Evolutionary conservation across 2,329 filamentous ascomycete genomes (phyloP).

Genomic region (Neonectria punicea): DNA sequence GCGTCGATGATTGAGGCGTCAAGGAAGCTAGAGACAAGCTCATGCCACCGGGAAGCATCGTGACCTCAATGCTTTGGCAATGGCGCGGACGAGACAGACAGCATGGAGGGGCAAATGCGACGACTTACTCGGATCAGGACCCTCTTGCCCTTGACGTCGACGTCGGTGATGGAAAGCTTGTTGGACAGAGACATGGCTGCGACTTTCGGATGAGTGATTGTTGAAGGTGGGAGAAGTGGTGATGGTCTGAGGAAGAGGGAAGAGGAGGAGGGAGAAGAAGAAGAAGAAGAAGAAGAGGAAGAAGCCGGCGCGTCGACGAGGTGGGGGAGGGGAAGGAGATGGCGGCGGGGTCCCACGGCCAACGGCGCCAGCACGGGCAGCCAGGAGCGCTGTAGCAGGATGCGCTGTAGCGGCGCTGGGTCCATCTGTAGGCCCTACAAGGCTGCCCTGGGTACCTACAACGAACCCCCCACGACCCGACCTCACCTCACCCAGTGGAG

Average conservation of each 20-base stretch:
- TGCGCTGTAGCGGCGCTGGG: too few relatives aligned
- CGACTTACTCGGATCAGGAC: slow-evolving; percentile 91
- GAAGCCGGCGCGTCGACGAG: slow-evolving; percentile 3
- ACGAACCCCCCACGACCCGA: neutral
- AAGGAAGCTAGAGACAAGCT: neutral
- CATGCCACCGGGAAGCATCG: neutral
- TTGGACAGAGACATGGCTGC: slow-evolving; percentile 92
- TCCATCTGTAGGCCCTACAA: too few relatives aligned
- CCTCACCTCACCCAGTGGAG: neutral
- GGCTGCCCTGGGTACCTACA: neutral
- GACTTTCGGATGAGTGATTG: slow-evolving; percentile 15
- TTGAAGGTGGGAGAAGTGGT: neutral
- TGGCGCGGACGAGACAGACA: slow-evolving; percentile 19
- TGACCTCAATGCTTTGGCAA: neutral
- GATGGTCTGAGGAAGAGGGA: slow-evolving; percentile 23
- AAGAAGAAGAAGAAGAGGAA: slow-evolving; percentile 35
- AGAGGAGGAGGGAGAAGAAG: slow-evolving; percentile 32
- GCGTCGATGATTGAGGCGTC: neutral
- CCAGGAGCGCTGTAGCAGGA: too few relatives aligned
- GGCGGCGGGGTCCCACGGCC: slow-evolving; percentile 15
- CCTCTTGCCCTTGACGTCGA: slow-evolving; percentile 97
- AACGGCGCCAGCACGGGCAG: slow-evolving; percentile 9
- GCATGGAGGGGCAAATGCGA: slow-evolving; percentile 45
- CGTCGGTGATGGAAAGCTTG: slow-evolving; percentile 96
- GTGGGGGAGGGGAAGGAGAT: slow-evolving; percentile 24